Conservation (phyloP, 2,329 filamentous ascomycete genomes). For the Calonectria hongkongensis region DNA sequence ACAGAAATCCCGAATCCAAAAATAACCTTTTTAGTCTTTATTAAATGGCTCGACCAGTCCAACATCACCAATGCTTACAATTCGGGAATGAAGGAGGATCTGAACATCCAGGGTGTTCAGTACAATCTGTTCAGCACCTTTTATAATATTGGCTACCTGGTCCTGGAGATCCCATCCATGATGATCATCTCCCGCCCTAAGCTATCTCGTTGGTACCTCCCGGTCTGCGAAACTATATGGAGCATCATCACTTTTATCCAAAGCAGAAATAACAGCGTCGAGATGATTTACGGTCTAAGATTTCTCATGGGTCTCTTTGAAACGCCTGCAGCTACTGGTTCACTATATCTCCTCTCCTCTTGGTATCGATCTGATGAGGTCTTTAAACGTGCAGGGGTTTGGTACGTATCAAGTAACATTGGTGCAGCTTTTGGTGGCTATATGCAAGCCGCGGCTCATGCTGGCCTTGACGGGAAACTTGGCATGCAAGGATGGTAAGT, state of each 20-base stretch:
- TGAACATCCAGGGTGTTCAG: conserved; percentile 59
- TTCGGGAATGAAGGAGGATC: conserved; percentile 62
- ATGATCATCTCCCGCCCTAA: conserved; percentile 52
- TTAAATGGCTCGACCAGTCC: conserved; percentile 59
- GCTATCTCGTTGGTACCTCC: conserved; percentile 39
- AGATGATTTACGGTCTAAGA: conserved; percentile 42
- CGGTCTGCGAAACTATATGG: conserved; percentile 43
- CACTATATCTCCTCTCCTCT: conserved; percentile 57
- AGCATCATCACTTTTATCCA: conserved; percentile 39
- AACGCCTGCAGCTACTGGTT: conserved; percentile 47
- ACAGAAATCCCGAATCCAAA: neutral
- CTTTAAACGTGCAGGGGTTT: conserved; percentile 70
- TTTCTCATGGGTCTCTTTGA: conserved; percentile 50
- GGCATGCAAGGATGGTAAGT: conserved; percentile 45
- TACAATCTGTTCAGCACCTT: conserved; percentile 53
- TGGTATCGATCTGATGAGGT: conserved; percentile 61
- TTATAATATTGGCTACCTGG: conserved; percentile 56
- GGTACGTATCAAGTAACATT: conserved; percentile 61
- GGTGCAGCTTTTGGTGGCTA: conserved; percentile 46
- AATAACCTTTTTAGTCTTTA: conserved; percentile 44
- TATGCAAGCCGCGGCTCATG: conserved; percentile 47
- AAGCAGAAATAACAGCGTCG: conserved; percentile 31
- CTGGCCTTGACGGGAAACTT: conserved; percentile 41
- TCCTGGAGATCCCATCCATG: conserved; percentile 52
- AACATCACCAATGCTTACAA: conserved; percentile 62